These are phyloP conservation scores for Vigna angularis DNA, from an alignment of 306 rosid species.

Conservation along the genomic window DNA sequence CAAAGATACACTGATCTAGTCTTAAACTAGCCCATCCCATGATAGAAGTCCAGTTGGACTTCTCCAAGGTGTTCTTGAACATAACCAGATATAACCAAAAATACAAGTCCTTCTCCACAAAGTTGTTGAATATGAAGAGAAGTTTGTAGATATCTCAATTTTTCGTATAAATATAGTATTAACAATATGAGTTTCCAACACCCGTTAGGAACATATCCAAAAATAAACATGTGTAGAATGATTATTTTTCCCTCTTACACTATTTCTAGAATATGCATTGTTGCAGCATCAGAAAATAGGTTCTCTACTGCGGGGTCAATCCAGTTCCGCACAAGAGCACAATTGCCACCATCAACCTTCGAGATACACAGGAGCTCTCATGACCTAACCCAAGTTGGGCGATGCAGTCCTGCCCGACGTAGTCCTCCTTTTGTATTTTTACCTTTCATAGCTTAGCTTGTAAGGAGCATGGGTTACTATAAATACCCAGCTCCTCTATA, in stretches of 20 bases:
- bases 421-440: no score
- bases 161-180: constrained; percentile 57
- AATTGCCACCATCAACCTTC: constrained; percentile 66
- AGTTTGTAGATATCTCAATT: constrained; percentile 67
- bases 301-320: constrained; percentile 47
- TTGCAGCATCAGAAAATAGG: constrained; percentile 79
- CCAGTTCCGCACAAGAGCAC: constrained; percentile 61
- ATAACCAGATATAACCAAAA: background rate
- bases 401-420: no score
- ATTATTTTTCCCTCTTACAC: no score
- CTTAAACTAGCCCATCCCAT: no score
- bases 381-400: constrained; percentile 57
- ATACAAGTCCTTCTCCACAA: background rate
- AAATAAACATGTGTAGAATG: no score
- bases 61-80: constrained; percentile 33
- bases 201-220: no score
- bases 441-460: no score
- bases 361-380: constrained; percentile 66
- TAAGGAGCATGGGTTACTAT: no score
- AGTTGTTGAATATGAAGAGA: constrained; percentile 32
- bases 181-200: constrained; percentile 67
- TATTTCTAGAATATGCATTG: constrained; percentile 78
- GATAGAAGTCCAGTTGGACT: no score
- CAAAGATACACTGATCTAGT: no score
- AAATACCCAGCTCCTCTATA: no score